Evolutionary conservation across 371 early-diverging fungal genomes (phyloP).

Genomic region (Mortierella sp.): DNA sequence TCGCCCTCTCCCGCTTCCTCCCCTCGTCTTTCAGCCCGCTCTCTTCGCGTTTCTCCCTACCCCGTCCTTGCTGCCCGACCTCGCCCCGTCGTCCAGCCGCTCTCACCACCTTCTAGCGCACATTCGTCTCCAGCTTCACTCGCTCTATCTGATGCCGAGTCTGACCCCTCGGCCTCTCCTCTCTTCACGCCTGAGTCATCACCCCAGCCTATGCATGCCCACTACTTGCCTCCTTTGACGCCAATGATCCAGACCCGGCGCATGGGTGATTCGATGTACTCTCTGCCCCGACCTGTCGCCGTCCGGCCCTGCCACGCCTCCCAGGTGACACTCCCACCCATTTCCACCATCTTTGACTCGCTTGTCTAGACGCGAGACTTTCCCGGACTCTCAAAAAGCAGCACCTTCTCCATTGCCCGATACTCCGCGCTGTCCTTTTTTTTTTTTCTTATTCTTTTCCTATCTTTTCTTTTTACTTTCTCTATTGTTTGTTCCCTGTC

Average conservation of each 20-base stretch:
- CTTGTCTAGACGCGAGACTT: background rate
- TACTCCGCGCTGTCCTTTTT: background rate
- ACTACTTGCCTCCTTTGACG: background rate
- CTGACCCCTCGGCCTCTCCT: constrained; percentile 33
- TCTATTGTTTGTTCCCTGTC: background rate
- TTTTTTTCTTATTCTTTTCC: background rate
- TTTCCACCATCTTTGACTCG: constrained; percentile 34
- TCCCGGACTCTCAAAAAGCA: background rate
- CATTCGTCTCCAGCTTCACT: constrained; percentile 43
- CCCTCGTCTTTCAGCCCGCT: constrained; percentile 1
- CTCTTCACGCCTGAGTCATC: constrained; percentile 52
- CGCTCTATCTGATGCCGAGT: constrained; percentile 39
- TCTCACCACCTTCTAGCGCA: constrained; percentile 27
- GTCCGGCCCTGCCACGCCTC: constrained; percentile 7
- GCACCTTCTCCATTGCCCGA: background rate
- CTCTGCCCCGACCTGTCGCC: constrained; percentile 20
- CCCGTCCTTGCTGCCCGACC: constrained; percentile 11
- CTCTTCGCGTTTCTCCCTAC: constrained; percentile 31
- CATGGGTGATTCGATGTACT: background rate
- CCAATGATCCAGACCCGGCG: background rate
- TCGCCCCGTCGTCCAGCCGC: constrained; percentile 1
- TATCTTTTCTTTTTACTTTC: background rate
- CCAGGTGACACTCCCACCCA: constrained; percentile 35
- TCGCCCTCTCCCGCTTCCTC: constrained; percentile 18
- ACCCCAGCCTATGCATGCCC: constrained; percentile 25